Conservation (phyloP, 768 basidiomycete genomes). For the Boletus rubescentipes region DNA sequence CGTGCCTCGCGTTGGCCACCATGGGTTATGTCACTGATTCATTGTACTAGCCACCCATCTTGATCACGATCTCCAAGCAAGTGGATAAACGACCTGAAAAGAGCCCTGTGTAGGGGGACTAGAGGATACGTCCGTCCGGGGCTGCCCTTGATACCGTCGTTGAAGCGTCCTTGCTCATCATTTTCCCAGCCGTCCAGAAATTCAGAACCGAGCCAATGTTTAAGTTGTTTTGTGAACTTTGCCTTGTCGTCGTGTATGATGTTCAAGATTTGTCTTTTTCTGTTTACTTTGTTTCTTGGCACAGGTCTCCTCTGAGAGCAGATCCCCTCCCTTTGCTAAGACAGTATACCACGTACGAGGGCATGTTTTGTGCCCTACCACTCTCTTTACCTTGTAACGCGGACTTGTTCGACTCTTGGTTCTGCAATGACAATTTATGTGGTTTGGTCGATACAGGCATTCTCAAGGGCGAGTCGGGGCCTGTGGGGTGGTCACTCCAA, state of each 20-base stretch:
- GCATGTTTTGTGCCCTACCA: neutral
- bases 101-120: conserved; percentile 4
- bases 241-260: neutral
- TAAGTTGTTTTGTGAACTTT: neutral
- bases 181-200: neutral
- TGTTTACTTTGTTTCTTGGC: neutral
- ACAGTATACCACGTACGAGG: neutral
- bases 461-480: neutral
- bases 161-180: neutral
- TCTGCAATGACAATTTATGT: neutral
- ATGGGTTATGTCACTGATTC: neutral
- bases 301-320: neutral
- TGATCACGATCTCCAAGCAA: conserved; percentile 13
- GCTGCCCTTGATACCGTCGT: neutral
- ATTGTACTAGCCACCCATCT: conserved; percentile 14
- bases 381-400: neutral
- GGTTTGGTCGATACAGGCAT: neutral
- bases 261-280: neutral
- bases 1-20: neutral
- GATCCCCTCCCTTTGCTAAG: neutral
- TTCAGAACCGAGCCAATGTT: neutral
- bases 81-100: conserved; percentile 5
- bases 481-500: neutral
- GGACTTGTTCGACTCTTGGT: neutral
- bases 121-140: neutral